A percentile compares a stretch with the other conserved stretches of the same genome.
phyloP scores from a whole-genome alignment of 2,329 filamentous ascomycete genomes.

The Coniochaeta hoffmannii region DNA sequence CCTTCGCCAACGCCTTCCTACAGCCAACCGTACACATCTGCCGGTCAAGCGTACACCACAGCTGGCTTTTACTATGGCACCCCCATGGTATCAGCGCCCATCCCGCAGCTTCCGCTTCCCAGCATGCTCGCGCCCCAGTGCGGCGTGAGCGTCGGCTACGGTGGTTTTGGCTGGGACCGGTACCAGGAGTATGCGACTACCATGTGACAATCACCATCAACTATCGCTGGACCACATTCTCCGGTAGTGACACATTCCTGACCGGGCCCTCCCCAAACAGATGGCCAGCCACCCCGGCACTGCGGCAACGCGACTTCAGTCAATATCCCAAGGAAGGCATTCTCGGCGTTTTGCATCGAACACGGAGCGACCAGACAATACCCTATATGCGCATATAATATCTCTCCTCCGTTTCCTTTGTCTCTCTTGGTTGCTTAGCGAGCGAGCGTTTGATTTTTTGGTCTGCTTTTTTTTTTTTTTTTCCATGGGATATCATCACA shows the following conservation, averaged over 20 bases:
- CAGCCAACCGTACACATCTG: conserved; percentile 59
- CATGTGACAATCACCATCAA: conserved; percentile 64
- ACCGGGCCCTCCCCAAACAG: background rate
- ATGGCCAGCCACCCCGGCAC: conserved; percentile 10
- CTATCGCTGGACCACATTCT: conserved; percentile 36
- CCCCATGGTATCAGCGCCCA: conserved; percentile 64
- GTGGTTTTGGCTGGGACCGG: conserved; percentile 70
- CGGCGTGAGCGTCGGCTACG: conserved; percentile 68
- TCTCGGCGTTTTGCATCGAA: conserved; percentile 34
- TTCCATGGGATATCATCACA: conserved; percentile 32
- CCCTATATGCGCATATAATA: conserved; percentile 16
- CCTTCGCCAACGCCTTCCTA: conserved; percentile 67
- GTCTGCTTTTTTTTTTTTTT: conserved; percentile 30
- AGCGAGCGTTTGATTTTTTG: conserved; percentile 32
- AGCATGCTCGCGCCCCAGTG: conserved; percentile 84
- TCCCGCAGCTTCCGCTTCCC: conserved; percentile 72
- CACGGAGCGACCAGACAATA: conserved; percentile 20
- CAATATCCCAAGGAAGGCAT: conserved; percentile 5
- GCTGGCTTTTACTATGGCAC: conserved; percentile 74
- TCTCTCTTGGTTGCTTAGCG: conserved; percentile 23
- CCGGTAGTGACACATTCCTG: conserved; percentile 38
- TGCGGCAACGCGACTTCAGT: conserved; percentile 13
- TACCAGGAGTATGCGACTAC: conserved; percentile 80
- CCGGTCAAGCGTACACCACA: conserved; percentile 69
- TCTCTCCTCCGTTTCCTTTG: conserved; percentile 18